Evolutionary conservation across 441 rosid genomes (phyloP), one percentile per base, ranked within the genome.

Genomic region (Erysimum cheiri): DNA sequence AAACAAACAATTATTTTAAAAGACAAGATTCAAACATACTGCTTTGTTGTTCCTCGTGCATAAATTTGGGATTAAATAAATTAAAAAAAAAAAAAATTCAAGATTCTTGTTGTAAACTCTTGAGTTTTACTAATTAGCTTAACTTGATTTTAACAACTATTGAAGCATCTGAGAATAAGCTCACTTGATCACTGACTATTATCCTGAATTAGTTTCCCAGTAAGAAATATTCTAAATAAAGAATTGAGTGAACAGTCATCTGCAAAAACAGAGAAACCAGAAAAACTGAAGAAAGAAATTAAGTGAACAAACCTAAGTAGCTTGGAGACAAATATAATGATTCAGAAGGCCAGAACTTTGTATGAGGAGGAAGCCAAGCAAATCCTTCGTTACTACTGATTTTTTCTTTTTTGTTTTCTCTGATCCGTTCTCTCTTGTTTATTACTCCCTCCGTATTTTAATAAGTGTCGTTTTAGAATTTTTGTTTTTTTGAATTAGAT

Each of bases 121-220:
- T 0, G 31, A 5, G 5, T 19, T 31, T 19, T 19, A 32, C 2
- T 22, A 5, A 6, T 39, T 39, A 11, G 8, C 5, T 11, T 53
- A 47, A 13, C 48, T 15, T 1, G 14, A n/a, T 7, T 15, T 66
- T 28, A 28, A 29, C 31, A 53, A 19, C 29, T 52, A 10, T 28
- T 37, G 39, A 36, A 49, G 44, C 19, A 43, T 44, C 31, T 32
- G 22, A 61, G 8, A 36, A 14, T 62, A 44, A 62, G 46, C 22
- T 19, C 22, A 19, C 22, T 19, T 62, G 31, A 62, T 32, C 56
- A 47, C 22, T 47, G 65, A 41, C 14, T 28, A 31, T n/a, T 26
- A 60, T 40, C 29, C 50, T 58, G 32, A 22, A 36, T 22, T 22
- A 37, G 39, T 36, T 36, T 36, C 9, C 32, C 32, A 29, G n/a